These are phyloP conservation scores for Gossypium thurberi DNA, from an alignment of 345 rosid genomes.

Conservation along the genomic window DNA sequence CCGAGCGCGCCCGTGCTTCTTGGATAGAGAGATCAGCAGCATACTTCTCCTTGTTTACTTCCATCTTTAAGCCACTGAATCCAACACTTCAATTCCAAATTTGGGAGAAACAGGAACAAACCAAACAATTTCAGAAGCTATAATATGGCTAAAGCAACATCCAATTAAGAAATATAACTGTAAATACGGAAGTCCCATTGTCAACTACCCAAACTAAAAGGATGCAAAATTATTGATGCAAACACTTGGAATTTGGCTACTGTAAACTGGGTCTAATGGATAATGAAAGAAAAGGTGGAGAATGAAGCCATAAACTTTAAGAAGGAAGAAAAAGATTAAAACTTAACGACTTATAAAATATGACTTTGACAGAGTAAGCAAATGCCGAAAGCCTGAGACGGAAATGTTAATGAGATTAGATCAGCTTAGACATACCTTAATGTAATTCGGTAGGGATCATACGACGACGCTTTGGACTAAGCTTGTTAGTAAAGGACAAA, in stretches of 20 bases:
- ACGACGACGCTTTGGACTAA: neutral
- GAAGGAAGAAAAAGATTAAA: neutral
- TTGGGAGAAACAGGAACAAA: conserved; percentile 1
- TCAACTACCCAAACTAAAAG: neutral
- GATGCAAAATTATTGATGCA: neutral
- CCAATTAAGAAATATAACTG: neutral
- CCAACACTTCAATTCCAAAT: conserved; percentile 4
- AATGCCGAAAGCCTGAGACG: neutral
- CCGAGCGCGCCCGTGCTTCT: conserved; percentile 57
- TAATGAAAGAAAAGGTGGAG: neutral
- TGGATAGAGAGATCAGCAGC: conserved; percentile 75
- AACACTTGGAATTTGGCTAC: neutral
- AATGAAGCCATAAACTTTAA: neutral
- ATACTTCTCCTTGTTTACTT: conserved; percentile 39
- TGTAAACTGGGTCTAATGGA: neutral
- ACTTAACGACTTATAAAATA: neutral
- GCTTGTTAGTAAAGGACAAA: neutral
- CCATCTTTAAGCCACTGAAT: conserved; percentile 30
- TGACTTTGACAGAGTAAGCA: neutral
- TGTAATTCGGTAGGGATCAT: neutral
- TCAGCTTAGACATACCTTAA: neutral
- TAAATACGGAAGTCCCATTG: neutral
- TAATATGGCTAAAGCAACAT: neutral
- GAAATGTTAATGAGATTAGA: neutral
- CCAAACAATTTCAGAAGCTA: neutral